Base-by-base conservation (phyloP, 139 green algal species). In the Eudorina sp. region DNA sequence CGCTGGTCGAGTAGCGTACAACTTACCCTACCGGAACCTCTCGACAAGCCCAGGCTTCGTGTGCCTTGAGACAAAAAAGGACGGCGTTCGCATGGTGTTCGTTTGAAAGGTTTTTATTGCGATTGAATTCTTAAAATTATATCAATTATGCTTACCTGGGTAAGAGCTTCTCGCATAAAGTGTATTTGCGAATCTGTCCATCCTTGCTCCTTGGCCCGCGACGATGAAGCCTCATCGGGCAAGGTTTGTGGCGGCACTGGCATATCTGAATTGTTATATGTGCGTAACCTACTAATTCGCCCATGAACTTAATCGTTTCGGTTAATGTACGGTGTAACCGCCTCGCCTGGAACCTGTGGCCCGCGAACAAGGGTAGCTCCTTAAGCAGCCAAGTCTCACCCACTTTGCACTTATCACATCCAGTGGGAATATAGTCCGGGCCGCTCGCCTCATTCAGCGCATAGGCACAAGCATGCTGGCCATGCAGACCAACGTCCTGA, bases 1-100 rank as follows among this genome's bases (percentile, higher is more conserved):
- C n/a, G n/a, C n/a, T n/a, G n/a, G n/a, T n/a, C n/a, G n/a, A n/a
- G n/a, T n/a, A n/a, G n/a, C n/a, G n/a, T n/a, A n/a, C n/a, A n/a
- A 58, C 94, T 81, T 89, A 98, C 91, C 96, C 96, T 14, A 98
- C 95, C 0, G 96, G 96, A 19, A 97, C 93, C 85, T 98, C 96
- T 0, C 88, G 40, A 29, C 90, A 85, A 14, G 84, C 60, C 64
- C 94, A 72, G 0, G 96, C 95, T 7, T 83, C 45, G 23, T 86
- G 78, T 1, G 95, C 94, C 96, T 97, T n/a, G n/a, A n/a, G n/a
- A n/a, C n/a, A n/a, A n/a, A n/a, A n/a, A n/a, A n/a, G n/a, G n/a
- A n/a, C n/a, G n/a, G 91, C 83, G 87, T 48, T 73, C 18, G 16
- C 3, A 6, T 73, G 29, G 18, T 40, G 25, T 18, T 38, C 29